Percentiles rank a stretch among this genome's conserved stretches.
phyloP scores from a whole-genome alignment of 345 rosid genomes.

The Rubroshorea leprosula region DNA sequence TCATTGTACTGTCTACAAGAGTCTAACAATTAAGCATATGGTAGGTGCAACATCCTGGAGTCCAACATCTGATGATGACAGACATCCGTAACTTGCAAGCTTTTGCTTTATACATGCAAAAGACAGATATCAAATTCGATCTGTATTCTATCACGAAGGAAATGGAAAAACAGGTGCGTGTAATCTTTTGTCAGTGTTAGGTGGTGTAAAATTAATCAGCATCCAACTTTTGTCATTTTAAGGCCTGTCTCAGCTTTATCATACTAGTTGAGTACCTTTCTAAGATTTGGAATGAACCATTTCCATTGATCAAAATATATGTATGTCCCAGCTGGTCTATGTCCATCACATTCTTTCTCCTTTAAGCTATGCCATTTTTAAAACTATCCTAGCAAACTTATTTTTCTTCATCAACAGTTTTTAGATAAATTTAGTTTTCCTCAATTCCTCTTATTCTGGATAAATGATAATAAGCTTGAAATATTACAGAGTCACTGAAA shows the following conservation, averaged over 20 bases:
- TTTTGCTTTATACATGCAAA: slow-evolving; percentile 89
- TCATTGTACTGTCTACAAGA: slow-evolving; percentile 7
- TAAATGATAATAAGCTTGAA: neutral
- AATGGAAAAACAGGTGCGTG: slow-evolving; percentile 87
- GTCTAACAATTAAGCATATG: slow-evolving; percentile 20
- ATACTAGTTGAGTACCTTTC: neutral
- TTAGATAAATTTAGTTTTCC: neutral
- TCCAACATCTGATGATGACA: slow-evolving; percentile 87
- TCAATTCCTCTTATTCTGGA: neutral
- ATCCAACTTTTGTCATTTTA: neutral
- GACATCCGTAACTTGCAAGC: slow-evolving; percentile 87
- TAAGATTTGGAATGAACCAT: neutral
- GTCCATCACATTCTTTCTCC: neutral
- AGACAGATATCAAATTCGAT: slow-evolving; percentile 83
- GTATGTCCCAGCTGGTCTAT: neutral
- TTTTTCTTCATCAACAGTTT: neutral
- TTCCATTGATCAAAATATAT: neutral
- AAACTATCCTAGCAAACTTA: neutral
- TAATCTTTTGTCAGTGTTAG: too few species aligned
- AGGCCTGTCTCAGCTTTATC: neutral
- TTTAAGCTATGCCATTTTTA: neutral
- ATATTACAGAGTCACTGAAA: too few species aligned
- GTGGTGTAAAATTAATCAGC: too few species aligned
- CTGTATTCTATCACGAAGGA: slow-evolving; percentile 73
- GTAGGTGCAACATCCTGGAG: slow-evolving; percentile 96